phyloP scores from a whole-genome alignment of 805 yeast species.

The Candida tammaniensis region DNA sequence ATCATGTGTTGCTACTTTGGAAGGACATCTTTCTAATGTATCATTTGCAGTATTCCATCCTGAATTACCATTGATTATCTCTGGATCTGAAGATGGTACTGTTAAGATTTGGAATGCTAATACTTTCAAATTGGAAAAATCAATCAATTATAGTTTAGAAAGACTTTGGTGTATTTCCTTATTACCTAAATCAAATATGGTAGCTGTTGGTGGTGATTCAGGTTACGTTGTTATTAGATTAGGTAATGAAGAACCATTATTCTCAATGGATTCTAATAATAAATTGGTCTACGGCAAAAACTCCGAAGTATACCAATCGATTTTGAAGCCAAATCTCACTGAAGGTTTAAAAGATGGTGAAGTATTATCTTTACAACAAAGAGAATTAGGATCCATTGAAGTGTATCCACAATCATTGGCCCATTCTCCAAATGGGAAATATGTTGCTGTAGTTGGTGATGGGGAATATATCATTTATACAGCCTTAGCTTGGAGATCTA shows the following conservation, averaged over 20 bases:
- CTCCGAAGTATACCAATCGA: slow-evolving; percentile 82
- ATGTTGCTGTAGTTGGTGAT: slow-evolving; percentile 95
- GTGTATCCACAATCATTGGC: slow-evolving; percentile 81
- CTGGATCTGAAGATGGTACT: slow-evolving; percentile 97
- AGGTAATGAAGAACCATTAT: slow-evolving; percentile 92
- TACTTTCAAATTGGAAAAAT: slow-evolving; percentile 90
- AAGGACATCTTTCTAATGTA: slow-evolving; percentile 91
- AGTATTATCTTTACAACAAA: slow-evolving; percentile 67
- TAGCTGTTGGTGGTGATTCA: slow-evolving; percentile 93
- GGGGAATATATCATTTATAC: slow-evolving; percentile 96
- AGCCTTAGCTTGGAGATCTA: slow-evolving; percentile 97
- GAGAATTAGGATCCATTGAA: slow-evolving; percentile 93
- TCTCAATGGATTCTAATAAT: slow-evolving; percentile 91
- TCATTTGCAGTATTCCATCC: slow-evolving; percentile 98
- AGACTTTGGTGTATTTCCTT: slow-evolving; percentile 94
- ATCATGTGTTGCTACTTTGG: slow-evolving; percentile 88
- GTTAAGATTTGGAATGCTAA: slow-evolving; percentile 92
- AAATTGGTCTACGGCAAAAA: slow-evolving; percentile 89
- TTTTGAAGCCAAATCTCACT: slow-evolving; percentile 62
- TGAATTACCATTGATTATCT: slow-evolving; percentile 88
- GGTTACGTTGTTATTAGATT: slow-evolving; percentile 86
- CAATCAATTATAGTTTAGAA: slow-evolving; percentile 86
- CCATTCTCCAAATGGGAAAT: slow-evolving; percentile 97
- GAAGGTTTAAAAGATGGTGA: slow-evolving; percentile 80
- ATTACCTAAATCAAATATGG: slow-evolving; percentile 65